Evolutionary conservation across 257 asterid genomes (phyloP).

Genomic region (Lantana camara): DNA sequence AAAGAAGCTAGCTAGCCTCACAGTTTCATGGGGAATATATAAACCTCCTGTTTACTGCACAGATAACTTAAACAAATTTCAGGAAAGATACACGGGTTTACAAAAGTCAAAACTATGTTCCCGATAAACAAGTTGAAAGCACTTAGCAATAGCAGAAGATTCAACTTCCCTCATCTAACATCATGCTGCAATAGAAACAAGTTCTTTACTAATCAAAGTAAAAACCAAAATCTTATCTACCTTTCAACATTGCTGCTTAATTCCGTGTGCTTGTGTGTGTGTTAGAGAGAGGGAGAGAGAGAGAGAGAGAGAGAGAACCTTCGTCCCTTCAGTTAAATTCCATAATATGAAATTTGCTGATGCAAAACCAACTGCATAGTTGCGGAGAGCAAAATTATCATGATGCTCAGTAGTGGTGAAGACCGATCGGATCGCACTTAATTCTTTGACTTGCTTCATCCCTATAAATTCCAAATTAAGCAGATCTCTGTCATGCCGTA

Average conservation of each 20-base stretch:
- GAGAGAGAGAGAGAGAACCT: slow-evolving; percentile 54
- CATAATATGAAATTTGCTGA: slow-evolving; percentile 82
- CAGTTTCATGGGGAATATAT: slow-evolving; percentile 1
- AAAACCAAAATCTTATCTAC: too few relatives aligned
- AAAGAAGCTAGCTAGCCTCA: slow-evolving; percentile 22
- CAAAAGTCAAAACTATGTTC: slow-evolving; percentile 1
- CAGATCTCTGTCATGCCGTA: slow-evolving; percentile 58
- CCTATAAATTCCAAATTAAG: slow-evolving; percentile 73
- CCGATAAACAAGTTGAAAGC: background rate
- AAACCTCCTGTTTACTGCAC: background rate
- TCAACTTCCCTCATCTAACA: too few relatives aligned
- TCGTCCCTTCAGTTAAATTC: slow-evolving; percentile 70
- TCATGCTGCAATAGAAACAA: too few relatives aligned
- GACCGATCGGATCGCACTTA: slow-evolving; percentile 66
- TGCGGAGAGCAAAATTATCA: slow-evolving; percentile 43
- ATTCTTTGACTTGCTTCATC: slow-evolving; percentile 86
- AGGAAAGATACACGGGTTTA: background rate
- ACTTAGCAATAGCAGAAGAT: background rate
- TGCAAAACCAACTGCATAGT: slow-evolving; percentile 89
- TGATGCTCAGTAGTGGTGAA: slow-evolving; percentile 39
- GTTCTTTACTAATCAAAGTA: too few relatives aligned
- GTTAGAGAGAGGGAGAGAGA: background rate
- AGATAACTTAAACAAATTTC: background rate
- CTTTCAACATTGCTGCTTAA: too few relatives aligned
- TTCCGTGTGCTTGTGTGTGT: background rate